Evolutionary conservation across 352 stramenopile species (phyloP), one percentile per base, ranked within the genome.

Genomic region (Halophytophthora polymorphica): DNA sequence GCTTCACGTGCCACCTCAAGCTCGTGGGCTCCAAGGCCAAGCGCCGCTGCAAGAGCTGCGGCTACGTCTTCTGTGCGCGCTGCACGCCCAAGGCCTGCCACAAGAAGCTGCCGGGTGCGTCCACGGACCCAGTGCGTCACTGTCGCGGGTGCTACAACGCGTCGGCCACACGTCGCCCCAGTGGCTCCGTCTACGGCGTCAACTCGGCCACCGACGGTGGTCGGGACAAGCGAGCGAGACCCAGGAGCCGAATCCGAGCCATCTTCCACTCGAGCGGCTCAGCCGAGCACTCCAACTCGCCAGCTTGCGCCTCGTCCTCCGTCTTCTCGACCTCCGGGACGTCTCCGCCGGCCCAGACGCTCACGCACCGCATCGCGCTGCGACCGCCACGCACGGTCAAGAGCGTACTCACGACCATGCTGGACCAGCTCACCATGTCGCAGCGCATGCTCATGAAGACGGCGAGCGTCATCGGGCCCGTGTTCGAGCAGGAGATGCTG

Each of bases 401-500:
- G 50, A 90, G 77, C 35, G 80, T 95, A 2, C 61, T 95, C 14
- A 92, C 83, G 21, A 93, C 82, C 13, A 61, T 90, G 64, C 62
- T 95, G 3, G 84, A 95, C 37, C 80, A 91, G 44, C 66, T 95
- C 17, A 89, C 78, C 1, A 77, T 91, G 1, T 92, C 80, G 6
- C 84, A 95, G 54, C 73, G 77, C 23, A 92, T 93, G 78, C 65
- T 95, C 13, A 81, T 95, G 71, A 95, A 95, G 56, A 95, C 84
- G 11, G 84, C 84, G 7, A 95, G 82, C 42, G 76, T 87, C 18
- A 86, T 95, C 23, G 84, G 80, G 6, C 62, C 76, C 4, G 56
- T 71, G 6, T 95, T 95, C 62, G 84, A 95, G 44, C 69, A 85
- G 38, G 79, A 92, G 31, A 64, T 82, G 11, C 64, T 95, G 17